Conservation (phyloP, 2,329 filamentous ascomycete genomes). For the Neophaeococcomyces aloes region DNA sequence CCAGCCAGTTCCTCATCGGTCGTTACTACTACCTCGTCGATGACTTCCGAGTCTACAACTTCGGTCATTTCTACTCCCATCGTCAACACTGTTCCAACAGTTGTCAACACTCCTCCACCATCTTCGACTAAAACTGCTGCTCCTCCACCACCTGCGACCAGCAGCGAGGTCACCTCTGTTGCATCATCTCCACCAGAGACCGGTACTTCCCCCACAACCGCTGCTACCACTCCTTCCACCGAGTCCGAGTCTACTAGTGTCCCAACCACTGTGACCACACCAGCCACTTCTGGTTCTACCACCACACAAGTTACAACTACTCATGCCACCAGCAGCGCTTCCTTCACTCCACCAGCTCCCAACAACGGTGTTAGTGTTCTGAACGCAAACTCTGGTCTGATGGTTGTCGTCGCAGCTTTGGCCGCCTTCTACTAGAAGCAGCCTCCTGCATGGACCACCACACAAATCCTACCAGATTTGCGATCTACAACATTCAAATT, state of each 20-base stretch:
- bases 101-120: slow-evolving; percentile 1
- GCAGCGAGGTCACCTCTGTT: no score
- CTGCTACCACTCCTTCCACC: slow-evolving; percentile 10
- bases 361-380: slow-evolving; percentile 59
- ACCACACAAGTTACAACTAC: slow-evolving; percentile 12
- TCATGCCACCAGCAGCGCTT: slow-evolving; percentile 7
- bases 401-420: slow-evolving; percentile 17
- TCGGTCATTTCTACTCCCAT: neutral
- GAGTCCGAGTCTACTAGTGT: slow-evolving; percentile 6
- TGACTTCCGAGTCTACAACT: slow-evolving; percentile 1
- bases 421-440: slow-evolving; percentile 11
- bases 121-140: neutral
- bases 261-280: neutral
- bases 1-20: slow-evolving; percentile 6
- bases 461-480: slow-evolving; percentile 2
- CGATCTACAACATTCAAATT: slow-evolving; percentile 6
- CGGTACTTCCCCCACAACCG: slow-evolving; percentile 4
- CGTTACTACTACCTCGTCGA: slow-evolving; percentile 3
- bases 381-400: slow-evolving; percentile 65
- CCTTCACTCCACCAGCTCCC: slow-evolving; percentile 14
- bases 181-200: neutral
- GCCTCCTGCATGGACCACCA: slow-evolving; percentile 5
- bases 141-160: no score
- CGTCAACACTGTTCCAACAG: neutral
- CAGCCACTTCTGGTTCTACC: neutral